Percentiles rank a stretch among this genome's conserved stretches.
Evolutionary conservation across 768 basidiomycete genomes (phyloP).

Genomic region (Boletus huronensis): DNA sequence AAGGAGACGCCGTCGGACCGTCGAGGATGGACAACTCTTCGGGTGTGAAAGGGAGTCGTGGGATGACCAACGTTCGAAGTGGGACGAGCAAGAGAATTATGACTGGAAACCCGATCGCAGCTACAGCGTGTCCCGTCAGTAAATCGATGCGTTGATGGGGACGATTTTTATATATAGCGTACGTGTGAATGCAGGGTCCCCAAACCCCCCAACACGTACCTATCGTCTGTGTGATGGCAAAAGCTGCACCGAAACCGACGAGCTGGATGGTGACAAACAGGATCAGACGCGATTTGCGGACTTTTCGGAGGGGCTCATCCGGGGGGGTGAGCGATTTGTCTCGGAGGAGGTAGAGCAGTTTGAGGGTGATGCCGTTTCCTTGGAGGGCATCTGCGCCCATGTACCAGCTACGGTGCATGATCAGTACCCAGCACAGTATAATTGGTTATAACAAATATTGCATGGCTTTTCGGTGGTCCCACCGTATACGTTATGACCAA

Average conservation of each 20-base stretch:
- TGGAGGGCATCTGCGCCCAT: slow-evolving; percentile 85
- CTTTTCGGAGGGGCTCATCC: slow-evolving; percentile 68
- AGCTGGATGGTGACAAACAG: slow-evolving; percentile 76
- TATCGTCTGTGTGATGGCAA: slow-evolving; percentile 87
- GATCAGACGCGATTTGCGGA: slow-evolving; percentile 69
- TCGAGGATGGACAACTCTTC: slow-evolving; percentile 86
- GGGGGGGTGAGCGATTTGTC: slow-evolving; percentile 61
- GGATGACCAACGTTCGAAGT: slow-evolving; percentile 65
- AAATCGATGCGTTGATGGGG: too few species aligned
- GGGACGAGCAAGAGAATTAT: slow-evolving; percentile 85
- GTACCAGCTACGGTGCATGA: slow-evolving; percentile 58
- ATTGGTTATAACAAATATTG: background rate
- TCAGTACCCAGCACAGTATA: background rate
- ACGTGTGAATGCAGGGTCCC: background rate
- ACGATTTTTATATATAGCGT: background rate
- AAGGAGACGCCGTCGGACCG: slow-evolving; percentile 83
- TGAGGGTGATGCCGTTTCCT: slow-evolving; percentile 78
- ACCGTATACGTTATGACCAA: background rate
- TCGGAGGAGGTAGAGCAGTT: slow-evolving; percentile 73
- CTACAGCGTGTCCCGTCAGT: slow-evolving; percentile 31
- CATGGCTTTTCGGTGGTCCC: background rate
- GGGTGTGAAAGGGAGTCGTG: slow-evolving; percentile 66
- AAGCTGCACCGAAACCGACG: slow-evolving; percentile 80
- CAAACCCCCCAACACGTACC: slow-evolving; percentile 41
- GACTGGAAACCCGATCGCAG: slow-evolving; percentile 88